phyloP scores from a whole-genome alignment of 768 basidiomycete genomes.

The Collybia nuda region DNA sequence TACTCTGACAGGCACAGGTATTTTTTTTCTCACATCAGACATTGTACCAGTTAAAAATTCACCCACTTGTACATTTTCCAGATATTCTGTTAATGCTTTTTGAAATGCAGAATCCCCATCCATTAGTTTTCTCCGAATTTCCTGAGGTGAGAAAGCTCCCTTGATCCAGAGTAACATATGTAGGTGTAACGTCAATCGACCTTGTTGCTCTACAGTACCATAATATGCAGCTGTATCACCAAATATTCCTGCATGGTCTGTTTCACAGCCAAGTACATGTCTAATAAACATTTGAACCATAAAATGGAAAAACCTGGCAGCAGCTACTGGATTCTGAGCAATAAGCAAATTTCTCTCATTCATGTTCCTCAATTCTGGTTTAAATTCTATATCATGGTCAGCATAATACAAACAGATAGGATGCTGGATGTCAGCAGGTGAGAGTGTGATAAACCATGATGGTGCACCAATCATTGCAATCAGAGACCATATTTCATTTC shows the following conservation, averaged over 20 bases:
- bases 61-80: no score
- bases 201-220: slow-evolving; percentile 36
- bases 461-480: slow-evolving; percentile 21
- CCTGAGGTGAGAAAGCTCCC: slow-evolving; percentile 7
- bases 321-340: slow-evolving; percentile 23
- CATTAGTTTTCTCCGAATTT: slow-evolving; percentile 1
- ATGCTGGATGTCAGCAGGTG: slow-evolving; percentile 30
- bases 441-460: slow-evolving; percentile 29
- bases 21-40: no score
- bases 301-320: slow-evolving; percentile 31
- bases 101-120: slow-evolving; percentile 1
- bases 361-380: slow-evolving; percentile 7
- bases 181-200: slow-evolving; percentile 23
- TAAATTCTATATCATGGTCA: slow-evolving; percentile 18
- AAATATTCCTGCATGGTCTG: slow-evolving; percentile 21
- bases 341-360: slow-evolving; percentile 8
- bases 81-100: no score
- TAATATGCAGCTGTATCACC: slow-evolving; percentile 30
- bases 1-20: no score
- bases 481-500: slow-evolving; percentile 30
- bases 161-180: slow-evolving; percentile 27
- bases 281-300: slow-evolving; percentile 28
- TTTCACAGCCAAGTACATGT: slow-evolving; percentile 22
- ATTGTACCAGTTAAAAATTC: no score
- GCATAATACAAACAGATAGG: slow-evolving; percentile 35